A percentile compares a stretch with the other conserved stretches of the same genome.
These are phyloP conservation scores for Ligustrum vulgare DNA, from an alignment of 257 asterid species.

Conservation along the genomic window DNA sequence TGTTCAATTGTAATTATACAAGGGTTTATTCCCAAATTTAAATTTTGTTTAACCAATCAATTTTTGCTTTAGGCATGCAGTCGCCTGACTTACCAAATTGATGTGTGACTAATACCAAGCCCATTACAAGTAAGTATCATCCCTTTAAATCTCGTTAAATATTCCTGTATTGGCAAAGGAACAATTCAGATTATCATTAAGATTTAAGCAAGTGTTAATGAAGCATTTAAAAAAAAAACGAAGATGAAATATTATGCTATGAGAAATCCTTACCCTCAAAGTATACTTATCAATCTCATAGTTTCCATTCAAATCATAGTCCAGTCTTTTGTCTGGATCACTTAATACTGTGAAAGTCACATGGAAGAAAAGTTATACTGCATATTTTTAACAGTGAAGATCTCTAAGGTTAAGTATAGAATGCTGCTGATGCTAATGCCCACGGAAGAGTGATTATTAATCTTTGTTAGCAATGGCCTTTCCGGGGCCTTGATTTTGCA, in stretches of 20 bases:
- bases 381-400: conserved; percentile 9
- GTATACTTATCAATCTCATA: conserved; percentile 64
- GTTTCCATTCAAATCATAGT: conserved; percentile 62
- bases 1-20: not conserved
- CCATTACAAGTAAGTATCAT: conserved; percentile 73
- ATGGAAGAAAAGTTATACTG: conserved; percentile 16
- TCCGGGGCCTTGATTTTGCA: conserved; percentile 12
- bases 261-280: conserved; percentile 44
- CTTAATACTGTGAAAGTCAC: conserved; percentile 48
- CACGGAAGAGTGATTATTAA: not conserved
- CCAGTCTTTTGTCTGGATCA: conserved; percentile 65
- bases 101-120: conserved; percentile 58
- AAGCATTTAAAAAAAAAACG: conserved; percentile 16
- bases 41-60: conserved; percentile 2
- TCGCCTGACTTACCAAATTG: conserved; percentile 43
- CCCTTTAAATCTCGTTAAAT: conserved; percentile 69
- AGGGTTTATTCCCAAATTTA: not conserved
- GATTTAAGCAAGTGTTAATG: conserved; percentile 14
- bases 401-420: not conserved
- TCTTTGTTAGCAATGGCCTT: conserved; percentile 3
- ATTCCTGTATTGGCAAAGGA: conserved; percentile 42
- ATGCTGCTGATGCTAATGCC: conserved; percentile 1
- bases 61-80: conserved; percentile 16
- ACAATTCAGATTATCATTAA: conserved; percentile 22
- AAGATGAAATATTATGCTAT: conserved; percentile 5